These are phyloP conservation scores for Lentinula raphanica DNA, from an alignment of 768 basidiomycete species.

Conservation along the genomic window DNA sequence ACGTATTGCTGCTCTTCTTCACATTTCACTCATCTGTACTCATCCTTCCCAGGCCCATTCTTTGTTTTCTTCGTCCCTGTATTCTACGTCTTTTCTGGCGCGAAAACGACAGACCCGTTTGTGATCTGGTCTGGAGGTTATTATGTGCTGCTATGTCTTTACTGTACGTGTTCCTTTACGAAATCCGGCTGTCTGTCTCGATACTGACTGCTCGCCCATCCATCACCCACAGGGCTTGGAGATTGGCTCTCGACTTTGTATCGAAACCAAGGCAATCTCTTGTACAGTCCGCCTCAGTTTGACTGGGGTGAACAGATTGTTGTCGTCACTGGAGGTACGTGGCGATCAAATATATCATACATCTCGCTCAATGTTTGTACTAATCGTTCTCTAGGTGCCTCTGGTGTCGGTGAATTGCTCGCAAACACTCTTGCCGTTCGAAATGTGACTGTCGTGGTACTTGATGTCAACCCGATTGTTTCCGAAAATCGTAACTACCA, in stretches of 20 bases:
- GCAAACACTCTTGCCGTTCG: constrained; percentile 83
- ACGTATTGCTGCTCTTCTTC: background rate
- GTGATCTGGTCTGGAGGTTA: constrained; percentile 52
- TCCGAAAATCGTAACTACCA: constrained; percentile 81
- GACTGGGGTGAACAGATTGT: constrained; percentile 91
- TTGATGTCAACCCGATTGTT: constrained; percentile 75
- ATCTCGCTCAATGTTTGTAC: too few species aligned
- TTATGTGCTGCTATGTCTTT: constrained; percentile 51
- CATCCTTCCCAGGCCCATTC: constrained; percentile 59
- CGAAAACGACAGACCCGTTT: constrained; percentile 41
- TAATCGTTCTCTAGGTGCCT: too few species aligned
- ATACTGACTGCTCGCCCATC: background rate
- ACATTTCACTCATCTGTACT: background rate
- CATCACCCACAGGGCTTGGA: constrained; percentile 45
- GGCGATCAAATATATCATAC: background rate
- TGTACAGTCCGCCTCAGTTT: constrained; percentile 55
- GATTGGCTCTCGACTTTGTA: constrained; percentile 71
- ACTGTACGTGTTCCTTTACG: constrained; percentile 57
- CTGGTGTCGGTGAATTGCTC: constrained; percentile 83
- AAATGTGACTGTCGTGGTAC: constrained; percentile 78
- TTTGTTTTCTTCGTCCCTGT: constrained; percentile 78
- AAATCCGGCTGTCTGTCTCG: too few species aligned
- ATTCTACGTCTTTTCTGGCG: constrained; percentile 71
- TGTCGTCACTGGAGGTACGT: constrained; percentile 83
- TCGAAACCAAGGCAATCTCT: constrained; percentile 64